These are phyloP conservation scores for Dothideomycetidae sp. DNA, from an alignment of 2,329 filamentous ascomycete genomes.

Conservation along the genomic window DNA sequence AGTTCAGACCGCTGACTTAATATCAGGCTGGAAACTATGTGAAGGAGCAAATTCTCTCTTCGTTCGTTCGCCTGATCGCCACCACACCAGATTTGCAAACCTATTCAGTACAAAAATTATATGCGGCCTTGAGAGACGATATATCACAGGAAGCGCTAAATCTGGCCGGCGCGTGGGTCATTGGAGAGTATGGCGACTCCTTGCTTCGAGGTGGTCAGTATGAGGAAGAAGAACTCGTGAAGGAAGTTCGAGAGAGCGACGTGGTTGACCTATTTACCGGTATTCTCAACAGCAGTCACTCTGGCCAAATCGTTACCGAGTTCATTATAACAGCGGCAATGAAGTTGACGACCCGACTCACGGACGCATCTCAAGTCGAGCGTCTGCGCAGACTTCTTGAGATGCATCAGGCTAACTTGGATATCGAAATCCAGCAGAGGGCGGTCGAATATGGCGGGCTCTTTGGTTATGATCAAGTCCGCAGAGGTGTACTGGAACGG, in stretches of 20 bases:
- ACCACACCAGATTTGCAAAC: constrained; percentile 90
- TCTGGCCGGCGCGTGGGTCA: constrained; percentile 88
- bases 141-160: constrained; percentile 95
- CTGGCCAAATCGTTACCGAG: constrained; percentile 78
- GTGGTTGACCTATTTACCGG: constrained; percentile 84
- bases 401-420: constrained; percentile 68
- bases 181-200: constrained; percentile 89
- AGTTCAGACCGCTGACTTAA: constrained; percentile 2
- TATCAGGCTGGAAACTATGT: constrained; percentile 74
- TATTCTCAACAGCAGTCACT: constrained; percentile 89
- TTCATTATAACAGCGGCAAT: constrained; percentile 92
- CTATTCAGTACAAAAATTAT: constrained; percentile 92
- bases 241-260: constrained; percentile 71
- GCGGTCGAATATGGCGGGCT: constrained; percentile 91
- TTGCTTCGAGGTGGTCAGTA: constrained; percentile 82
- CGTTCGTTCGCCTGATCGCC: constrained; percentile 87
- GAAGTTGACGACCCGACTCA: constrained; percentile 82
- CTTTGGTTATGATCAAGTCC: constrained; percentile 79
- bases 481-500: constrained; percentile 81
- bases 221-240: constrained; percentile 82
- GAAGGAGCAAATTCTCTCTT: constrained; percentile 94
- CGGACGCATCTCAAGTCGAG: constrained; percentile 72
- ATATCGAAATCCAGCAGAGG: constrained; percentile 91
- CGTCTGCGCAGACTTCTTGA: constrained; percentile 66
- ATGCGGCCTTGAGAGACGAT: constrained; percentile 79